Evolutionary conservation across 371 early-diverging fungal genomes (phyloP), one percentile per base, ranked within the genome.

Genomic region (Lichtheimia ornata): DNA sequence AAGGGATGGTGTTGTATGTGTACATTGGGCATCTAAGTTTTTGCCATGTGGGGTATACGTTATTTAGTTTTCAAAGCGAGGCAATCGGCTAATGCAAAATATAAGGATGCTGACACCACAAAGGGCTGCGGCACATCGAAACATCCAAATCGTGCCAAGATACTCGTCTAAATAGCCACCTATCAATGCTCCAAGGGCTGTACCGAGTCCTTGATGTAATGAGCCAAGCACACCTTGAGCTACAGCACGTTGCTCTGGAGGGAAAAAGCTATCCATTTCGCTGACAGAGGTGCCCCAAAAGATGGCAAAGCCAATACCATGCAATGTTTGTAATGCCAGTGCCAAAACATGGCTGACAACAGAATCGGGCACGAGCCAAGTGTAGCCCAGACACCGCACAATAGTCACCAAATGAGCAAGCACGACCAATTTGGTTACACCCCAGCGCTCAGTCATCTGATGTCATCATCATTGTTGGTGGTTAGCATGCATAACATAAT

Each of bases 141-240:
- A 76, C n/a, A 76, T 22, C 30, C 58, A 51, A 25, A 64, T 27
- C 18, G 66, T 57, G 6, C 74, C 77, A 58, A 28, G 64, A 4
- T 58, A 53, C 44, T 62, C 63, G 40, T 68, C 66, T 4, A 77
- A 47, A 22, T 58, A 72, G 1, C 77, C 77, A 9, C 77, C 77
- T 22, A 72, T 30, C 13, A 77, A 20, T 6, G 70, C 72, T 1
- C 74, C 77, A 2, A 74, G 17, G 4, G 72, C 77, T 42, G 67
- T 71, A 0, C 77, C 74, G 18, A 74, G 49, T 4, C 77, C 77
- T 5, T 64, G 56, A 64, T 71, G 71, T n/a, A 72, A 25, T 11
- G 72, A 68, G 22, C 74, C 77, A 11, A 74, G 56, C 9, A 74
- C 65, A 2, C 77, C 77, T 63, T 77, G 74, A 15, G 77, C 77